These are phyloP conservation scores for Colletotrichum cordylinicola DNA, from an alignment of 2,329 filamentous ascomycete genomes.

Conservation along the genomic window DNA sequence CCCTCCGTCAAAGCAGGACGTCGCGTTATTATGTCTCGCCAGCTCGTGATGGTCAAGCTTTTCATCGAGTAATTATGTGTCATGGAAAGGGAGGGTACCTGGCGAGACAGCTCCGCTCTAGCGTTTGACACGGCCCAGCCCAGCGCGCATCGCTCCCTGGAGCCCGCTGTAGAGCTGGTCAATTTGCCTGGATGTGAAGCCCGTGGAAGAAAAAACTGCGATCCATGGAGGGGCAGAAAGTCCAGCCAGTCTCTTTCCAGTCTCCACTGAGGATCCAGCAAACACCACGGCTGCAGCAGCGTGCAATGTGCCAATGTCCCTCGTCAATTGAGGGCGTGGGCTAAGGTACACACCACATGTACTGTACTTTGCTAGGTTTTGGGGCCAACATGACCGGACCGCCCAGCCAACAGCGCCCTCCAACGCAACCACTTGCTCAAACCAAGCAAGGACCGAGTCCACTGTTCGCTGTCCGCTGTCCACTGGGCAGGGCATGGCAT, in stretches of 20 bases:
- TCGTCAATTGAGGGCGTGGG: not conserved
- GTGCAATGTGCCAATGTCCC: not conserved
- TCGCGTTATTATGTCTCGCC: constrained; percentile 24
- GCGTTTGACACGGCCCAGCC: constrained; percentile 11
- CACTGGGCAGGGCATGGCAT: not conserved
- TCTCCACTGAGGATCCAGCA: constrained; percentile 1
- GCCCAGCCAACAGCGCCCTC: not conserved
- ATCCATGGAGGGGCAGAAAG: not conserved
- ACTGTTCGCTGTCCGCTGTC: not conserved
- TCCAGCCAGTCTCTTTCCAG: not conserved
- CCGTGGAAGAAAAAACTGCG: not conserved
- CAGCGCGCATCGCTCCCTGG: not conserved
- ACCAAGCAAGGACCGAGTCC: not conserved
- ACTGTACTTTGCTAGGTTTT: not conserved
- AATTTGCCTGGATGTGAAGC: not conserved
- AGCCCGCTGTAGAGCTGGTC: not conserved
- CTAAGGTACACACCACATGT: not conserved
- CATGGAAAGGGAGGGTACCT: constrained; percentile 27
- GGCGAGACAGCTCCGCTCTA: constrained; percentile 18
- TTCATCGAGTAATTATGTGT: constrained; percentile 43
- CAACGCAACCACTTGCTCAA: not conserved
- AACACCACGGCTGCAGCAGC: not conserved
- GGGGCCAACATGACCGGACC: not conserved
- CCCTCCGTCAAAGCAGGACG: not conserved
- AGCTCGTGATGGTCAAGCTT: constrained; percentile 32